Base-by-base conservation (phyloP, 352 stramenopile species). In the Halophytophthora polymorphica region DNA sequence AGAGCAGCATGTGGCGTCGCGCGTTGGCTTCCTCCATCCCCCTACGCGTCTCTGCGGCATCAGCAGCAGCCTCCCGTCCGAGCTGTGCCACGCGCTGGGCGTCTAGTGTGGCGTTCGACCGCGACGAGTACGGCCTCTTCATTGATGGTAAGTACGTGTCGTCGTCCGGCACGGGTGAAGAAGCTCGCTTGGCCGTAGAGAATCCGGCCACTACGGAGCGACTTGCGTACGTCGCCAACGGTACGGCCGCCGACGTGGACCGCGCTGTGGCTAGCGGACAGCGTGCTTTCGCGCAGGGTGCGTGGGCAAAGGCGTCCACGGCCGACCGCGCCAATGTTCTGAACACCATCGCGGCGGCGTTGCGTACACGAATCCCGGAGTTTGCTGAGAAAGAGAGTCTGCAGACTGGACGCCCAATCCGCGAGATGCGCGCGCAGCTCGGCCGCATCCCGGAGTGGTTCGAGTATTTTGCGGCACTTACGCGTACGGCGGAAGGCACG, bases 391-490 rank as follows among this genome's bases (percentile, higher is more conserved):
- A 77, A 40, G 76, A 89, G 54, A 83, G 67, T 56, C 45, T 80
- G 22, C 68, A 86, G 45, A 89, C 72, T 17, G 77, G 77, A 23
- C 68, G 77, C 2, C 75, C 77, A n/a, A 79, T 83, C 33, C 55
- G 71, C 19, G 77, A 88, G 52, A 85, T 84, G 68, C 61, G 66
- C 35, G 71, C 72, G 36, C 66, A 80, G 48, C 68, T 82, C 31
- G 56, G 53, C 18, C 69, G 76, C 15, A 57, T 80, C 10, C 68
- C 62, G 66, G 83, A 93, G 57, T 93, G 83, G 82, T 85, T 92
- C 45, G 80, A 91, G 66, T 93, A 93, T 48, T 93, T 92, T 60
- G 71, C 76, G 28, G 70, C 77, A 19, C 55, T 93, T n/a, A 69
- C 83, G 15, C 61, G 83, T 13, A 89, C 75, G 19, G 58, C 70